Percentiles rank a stretch among this genome's conserved stretches.
Evolutionary conservation across 2,329 filamentous ascomycete genomes (phyloP).

Genomic region (Purpureocillium lavendulum): DNA sequence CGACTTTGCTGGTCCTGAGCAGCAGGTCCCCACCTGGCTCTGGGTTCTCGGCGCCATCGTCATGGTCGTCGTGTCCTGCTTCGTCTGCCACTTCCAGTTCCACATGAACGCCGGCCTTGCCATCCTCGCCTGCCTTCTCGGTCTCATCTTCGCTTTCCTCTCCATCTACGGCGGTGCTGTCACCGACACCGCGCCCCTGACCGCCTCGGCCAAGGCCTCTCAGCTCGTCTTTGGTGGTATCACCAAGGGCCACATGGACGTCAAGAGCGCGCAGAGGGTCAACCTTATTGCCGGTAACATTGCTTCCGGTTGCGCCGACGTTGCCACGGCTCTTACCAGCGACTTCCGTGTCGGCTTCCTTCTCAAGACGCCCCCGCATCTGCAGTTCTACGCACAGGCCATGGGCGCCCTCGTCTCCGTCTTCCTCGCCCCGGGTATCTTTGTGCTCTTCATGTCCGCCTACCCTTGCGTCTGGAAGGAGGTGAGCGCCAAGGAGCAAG

Average conservation of each 20-base stretch:
- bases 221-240: constrained; percentile 61
- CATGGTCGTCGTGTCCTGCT: constrained; percentile 42
- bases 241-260: constrained; percentile 42
- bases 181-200: constrained; percentile 53
- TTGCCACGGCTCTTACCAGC: constrained; percentile 43
- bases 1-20: constrained; percentile 29
- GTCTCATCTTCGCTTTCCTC: constrained; percentile 51
- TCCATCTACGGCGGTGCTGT: constrained; percentile 42
- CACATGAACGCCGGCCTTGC: constrained; percentile 49
- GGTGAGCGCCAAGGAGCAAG: constrained; percentile 26
- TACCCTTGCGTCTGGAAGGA: constrained; percentile 58
- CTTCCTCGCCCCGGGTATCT: constrained; percentile 59
- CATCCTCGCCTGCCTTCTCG: constrained; percentile 45
- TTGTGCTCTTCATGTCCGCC: constrained; percentile 58
- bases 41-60: constrained; percentile 37
- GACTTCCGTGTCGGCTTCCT: constrained; percentile 64
- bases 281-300: constrained; percentile 57
- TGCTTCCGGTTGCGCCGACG: constrained; percentile 46
- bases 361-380: constrained; percentile 53
- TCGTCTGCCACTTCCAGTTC: constrained; percentile 43
- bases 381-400: constrained; percentile 59
- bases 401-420: constrained; percentile 55
- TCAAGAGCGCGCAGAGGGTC: constrained; percentile 49
- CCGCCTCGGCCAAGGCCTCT: constrained; percentile 58
- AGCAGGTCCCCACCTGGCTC: constrained; percentile 45